Evolutionary conservation across 306 rosid genomes (phyloP).

Genomic region (Castanea sativa): DNA sequence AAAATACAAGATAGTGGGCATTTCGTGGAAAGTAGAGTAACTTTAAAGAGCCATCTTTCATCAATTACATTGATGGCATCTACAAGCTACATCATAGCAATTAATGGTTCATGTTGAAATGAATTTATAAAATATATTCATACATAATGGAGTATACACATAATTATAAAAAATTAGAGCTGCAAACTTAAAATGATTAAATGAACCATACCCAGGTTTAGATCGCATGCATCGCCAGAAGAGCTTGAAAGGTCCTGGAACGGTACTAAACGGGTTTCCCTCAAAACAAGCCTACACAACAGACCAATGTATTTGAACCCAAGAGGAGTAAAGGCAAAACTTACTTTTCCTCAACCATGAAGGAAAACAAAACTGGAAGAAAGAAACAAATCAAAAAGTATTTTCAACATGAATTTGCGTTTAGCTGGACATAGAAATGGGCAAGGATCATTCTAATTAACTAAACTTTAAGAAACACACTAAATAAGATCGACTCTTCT

Average conservation of each 20-base stretch:
- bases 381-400: neutral
- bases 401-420: neutral
- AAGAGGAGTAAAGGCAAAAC: neutral
- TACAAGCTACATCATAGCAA: neutral
- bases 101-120: neutral
- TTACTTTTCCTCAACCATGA: neutral
- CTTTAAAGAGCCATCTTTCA: neutral
- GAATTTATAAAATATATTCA: neutral
- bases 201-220: conserved; percentile 66
- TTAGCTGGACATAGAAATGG: neutral
- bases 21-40: neutral
- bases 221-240: conserved; percentile 97
- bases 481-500: neutral
- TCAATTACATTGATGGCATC: neutral
- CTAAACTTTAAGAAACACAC: neutral
- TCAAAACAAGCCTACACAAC: conserved; percentile 81
- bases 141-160: neutral
- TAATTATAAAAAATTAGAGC: neutral
- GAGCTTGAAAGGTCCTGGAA: conserved; percentile 98
- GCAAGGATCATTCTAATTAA: neutral
- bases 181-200: neutral
- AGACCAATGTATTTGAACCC: neutral
- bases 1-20: neutral
- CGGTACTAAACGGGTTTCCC: conserved; percentile 94
- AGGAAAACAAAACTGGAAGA: neutral